These are phyloP conservation scores for Verticillium isaacii DNA, from an alignment of 2,329 filamentous ascomycete species.

Conservation along the genomic window DNA sequence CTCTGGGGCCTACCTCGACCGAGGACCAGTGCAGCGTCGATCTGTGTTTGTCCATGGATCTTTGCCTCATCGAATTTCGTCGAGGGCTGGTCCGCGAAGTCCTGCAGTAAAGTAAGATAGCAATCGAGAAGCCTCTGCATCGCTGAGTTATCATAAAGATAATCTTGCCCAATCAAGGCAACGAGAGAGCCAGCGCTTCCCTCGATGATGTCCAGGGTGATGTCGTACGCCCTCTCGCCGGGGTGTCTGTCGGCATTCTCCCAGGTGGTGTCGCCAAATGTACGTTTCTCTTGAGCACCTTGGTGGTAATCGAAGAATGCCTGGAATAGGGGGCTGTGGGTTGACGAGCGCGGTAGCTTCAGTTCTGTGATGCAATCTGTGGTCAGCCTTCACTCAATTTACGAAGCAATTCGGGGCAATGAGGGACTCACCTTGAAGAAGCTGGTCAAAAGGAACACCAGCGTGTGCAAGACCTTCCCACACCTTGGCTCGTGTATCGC, in stretches of 20 bases:
- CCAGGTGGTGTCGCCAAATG: background rate
- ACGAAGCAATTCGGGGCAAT: background rate
- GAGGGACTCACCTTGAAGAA: conserved; percentile 23
- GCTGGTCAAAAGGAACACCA: conserved; percentile 36
- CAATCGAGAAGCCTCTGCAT: background rate
- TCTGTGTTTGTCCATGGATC: background rate
- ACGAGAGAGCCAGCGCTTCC: background rate
- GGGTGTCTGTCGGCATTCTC: background rate
- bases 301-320: conserved; percentile 36
- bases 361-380: conserved; percentile 22
- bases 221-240: conserved; percentile 21
- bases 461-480: conserved; percentile 31
- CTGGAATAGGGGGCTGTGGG: conserved; percentile 40
- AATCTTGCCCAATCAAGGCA: background rate
- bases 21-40: conserved; percentile 19
- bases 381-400: background rate
- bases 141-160: background rate
- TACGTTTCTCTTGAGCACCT: conserved; percentile 31
- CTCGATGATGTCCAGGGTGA: conserved; percentile 32
- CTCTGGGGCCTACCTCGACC: background rate
- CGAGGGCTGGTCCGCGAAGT: background rate
- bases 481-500: conserved; percentile 18
- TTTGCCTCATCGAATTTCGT: background rate
- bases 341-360: conserved; percentile 25
- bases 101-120: background rate